These are phyloP conservation scores for Ceratocystis eucalypticola DNA, from an alignment of 2,329 filamentous ascomycete species.

Conservation along the genomic window DNA sequence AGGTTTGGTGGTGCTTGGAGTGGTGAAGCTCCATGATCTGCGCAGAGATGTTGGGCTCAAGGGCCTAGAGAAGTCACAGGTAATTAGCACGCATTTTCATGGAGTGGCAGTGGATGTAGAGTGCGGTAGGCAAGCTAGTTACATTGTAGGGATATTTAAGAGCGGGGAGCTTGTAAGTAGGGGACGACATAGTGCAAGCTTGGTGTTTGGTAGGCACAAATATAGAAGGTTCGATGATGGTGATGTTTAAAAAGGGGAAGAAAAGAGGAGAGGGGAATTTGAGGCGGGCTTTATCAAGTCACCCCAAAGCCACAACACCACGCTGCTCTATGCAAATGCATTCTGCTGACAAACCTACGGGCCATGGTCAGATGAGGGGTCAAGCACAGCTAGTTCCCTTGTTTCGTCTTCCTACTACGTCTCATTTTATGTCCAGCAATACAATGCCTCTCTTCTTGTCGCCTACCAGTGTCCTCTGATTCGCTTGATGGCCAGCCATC, in stretches of 20 bases:
- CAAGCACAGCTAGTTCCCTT: not conserved
- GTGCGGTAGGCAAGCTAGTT: slow-evolving; percentile 25
- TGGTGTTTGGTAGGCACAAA: not conserved
- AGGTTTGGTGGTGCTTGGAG: slow-evolving; percentile 65
- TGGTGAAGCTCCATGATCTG: slow-evolving; percentile 77
- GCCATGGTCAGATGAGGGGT: not conserved
- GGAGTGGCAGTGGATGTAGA: not conserved
- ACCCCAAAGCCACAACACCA: not conserved
- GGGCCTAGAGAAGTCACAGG: slow-evolving; percentile 34
- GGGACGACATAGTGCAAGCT: slow-evolving; percentile 3
- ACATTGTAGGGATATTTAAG: slow-evolving; percentile 61
- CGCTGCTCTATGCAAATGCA: not conserved
- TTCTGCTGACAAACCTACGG: slow-evolving; percentile 9
- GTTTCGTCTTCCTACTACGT: not conserved
- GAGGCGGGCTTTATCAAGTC: not conserved
- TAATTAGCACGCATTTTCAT: not conserved
- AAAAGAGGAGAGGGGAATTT: not conserved
- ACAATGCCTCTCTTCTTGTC: not conserved
- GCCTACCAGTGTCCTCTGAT: not conserved
- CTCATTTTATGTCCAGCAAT: not conserved
- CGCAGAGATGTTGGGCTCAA: slow-evolving; percentile 59
- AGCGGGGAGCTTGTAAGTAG: slow-evolving; percentile 45
- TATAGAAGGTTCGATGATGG: no score
- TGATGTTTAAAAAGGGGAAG: slow-evolving; percentile 6
- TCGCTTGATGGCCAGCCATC: slow-evolving; percentile 9